Evolutionary conservation across 2,329 filamentous ascomycete species (phyloP).

Genomic region (Neurospora sp.): DNA sequence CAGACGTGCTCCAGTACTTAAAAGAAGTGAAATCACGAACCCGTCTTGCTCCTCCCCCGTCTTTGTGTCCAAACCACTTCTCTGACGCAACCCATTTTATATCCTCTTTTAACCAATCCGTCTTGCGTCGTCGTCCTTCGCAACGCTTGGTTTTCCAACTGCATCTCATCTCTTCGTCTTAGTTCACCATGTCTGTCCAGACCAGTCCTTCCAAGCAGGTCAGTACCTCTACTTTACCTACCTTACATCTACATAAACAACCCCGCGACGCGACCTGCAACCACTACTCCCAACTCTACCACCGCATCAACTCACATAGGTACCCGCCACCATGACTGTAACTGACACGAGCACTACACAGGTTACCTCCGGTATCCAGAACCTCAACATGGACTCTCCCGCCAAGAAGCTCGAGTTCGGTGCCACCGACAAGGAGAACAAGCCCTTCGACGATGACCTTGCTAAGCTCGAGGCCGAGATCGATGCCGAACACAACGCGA

Average conservation of each 20-base stretch:
- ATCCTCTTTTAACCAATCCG: slow-evolving; percentile 8
- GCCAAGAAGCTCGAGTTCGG: slow-evolving; percentile 82
- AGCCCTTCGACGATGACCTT: slow-evolving; percentile 41
- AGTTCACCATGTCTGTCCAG: slow-evolving; percentile 60
- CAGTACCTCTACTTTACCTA: slow-evolving; percentile 16
- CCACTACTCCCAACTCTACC: slow-evolving; percentile 16
- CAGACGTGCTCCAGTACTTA: slow-evolving; percentile 17
- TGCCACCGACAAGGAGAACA: slow-evolving; percentile 72
- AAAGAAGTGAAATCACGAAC: slow-evolving; percentile 13
- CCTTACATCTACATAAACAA: not conserved
- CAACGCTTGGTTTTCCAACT: slow-evolving; percentile 2
- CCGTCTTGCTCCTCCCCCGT: slow-evolving; percentile 5
- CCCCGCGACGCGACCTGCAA: slow-evolving; percentile 20
- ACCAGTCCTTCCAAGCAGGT: slow-evolving; percentile 54
- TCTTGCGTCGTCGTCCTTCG: slow-evolving; percentile 5
- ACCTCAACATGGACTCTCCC: slow-evolving; percentile 87
- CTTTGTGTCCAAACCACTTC: slow-evolving; percentile 14
- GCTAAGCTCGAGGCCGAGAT: slow-evolving; percentile 44
- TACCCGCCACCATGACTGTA: slow-evolving; percentile 1
- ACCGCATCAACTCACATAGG: slow-evolving; percentile 11
- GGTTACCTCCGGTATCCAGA: slow-evolving; percentile 80
- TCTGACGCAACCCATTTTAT: slow-evolving; percentile 3
- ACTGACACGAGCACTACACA: slow-evolving; percentile 34
- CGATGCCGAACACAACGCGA: slow-evolving; percentile 45
- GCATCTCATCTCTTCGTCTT: not conserved